phyloP scores from a whole-genome alignment of 331 rosid genomes.

The Rosa hybrid region DNA sequence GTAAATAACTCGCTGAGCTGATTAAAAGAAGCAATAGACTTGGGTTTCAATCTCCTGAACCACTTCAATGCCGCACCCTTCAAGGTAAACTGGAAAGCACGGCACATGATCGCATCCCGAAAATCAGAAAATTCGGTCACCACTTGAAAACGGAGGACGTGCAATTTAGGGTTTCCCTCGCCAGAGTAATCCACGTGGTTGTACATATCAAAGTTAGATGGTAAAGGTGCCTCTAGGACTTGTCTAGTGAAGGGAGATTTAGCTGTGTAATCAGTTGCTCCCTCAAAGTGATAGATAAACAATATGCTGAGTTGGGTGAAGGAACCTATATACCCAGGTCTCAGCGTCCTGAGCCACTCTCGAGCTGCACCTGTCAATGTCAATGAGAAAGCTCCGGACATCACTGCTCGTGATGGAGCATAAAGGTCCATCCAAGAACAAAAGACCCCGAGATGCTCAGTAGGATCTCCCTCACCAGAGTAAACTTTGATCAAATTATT shows the following conservation, averaged over 20 bases:
- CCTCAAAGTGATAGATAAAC: neutral
- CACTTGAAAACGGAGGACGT: too few relatives aligned
- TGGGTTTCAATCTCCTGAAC: neutral
- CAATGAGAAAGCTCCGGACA: neutral
- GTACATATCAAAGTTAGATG: neutral
- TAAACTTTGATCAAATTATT: neutral
- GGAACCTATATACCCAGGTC: neutral
- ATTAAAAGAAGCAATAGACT: neutral
- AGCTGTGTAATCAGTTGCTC: neutral
- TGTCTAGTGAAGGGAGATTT: neutral
- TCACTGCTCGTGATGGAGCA: neutral
- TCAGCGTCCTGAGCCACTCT: neutral
- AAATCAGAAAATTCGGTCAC: too few relatives aligned
- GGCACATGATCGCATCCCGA: neutral
- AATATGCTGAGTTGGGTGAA: neutral
- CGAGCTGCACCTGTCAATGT: neutral
- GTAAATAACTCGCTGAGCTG: neutral
- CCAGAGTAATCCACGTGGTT: neutral
- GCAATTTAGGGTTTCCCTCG: neutral
- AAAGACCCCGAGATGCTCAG: neutral
- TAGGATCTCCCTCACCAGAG: conserved; percentile 1
- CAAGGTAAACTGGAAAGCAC: neutral
- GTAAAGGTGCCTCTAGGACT: neutral
- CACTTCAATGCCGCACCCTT: neutral
- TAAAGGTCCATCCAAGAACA: neutral